Evolutionary conservation across 2,329 filamentous ascomycete genomes (phyloP), one percentile per base, ranked within the genome.

Genomic region (Dothideomycetes sp.): DNA sequence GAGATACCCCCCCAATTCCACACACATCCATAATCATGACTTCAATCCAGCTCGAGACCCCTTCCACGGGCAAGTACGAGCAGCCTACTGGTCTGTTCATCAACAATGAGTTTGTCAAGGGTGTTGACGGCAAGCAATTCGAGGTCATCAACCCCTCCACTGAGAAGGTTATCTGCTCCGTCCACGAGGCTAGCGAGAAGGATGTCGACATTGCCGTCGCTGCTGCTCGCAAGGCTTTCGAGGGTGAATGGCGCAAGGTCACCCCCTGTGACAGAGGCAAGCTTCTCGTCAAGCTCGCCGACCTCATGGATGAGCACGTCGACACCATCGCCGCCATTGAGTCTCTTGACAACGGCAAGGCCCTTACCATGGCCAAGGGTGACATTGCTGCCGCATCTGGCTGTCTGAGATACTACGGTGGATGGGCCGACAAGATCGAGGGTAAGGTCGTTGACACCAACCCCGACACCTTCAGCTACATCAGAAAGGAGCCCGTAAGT

Each of bases 381-480:
- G 86, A 94, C 58, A 72, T 94, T 29, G 67, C 62, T 41, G 73
- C 76, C 51, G 79, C 80, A 44, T 70, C 76, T 49, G 79, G 72
- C 57, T 81, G 75, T 66, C 64, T 95, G 56, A 78, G 87, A 64
- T 95, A 89, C 69, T 91, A 88, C 55, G 86, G 75, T 57, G 87
- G 87, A 47, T 94, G 82, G 80, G 84, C 86, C 55, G 87, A 94
- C 72, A 94, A 94, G 78, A 80, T 91, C 51, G 73, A 80, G 64
- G 86, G 87, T 64, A 86, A 88, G 71, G 85, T 86, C 43, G 79
- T 91, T 50, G 84, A 93, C 55, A 83, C 85, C 52, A 69, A 74
- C 55, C 74, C 76, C 44, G 80, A 84, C 50, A 85, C 80, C 63
- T 86, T 93, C 68, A 81, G 84, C 69, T 93, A 91, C 69, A 87